Conservation (phyloP, 768 basidiomycete genomes). For the Boletus speciosus region DNA sequence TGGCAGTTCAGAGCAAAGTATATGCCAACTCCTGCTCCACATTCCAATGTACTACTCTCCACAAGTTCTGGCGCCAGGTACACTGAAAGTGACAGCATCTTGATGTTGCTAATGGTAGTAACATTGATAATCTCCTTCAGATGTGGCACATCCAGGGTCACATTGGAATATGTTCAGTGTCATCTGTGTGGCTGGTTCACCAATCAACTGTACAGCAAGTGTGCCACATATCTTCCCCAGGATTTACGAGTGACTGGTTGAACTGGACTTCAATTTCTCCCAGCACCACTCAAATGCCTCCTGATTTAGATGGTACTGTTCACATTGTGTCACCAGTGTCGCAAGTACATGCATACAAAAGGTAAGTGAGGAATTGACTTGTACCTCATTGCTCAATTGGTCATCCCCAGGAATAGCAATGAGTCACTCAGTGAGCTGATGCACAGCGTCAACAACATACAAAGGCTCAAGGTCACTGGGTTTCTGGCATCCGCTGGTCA, state of each 20-base stretch:
- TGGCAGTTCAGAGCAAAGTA: slow-evolving; percentile 91
- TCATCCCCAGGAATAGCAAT: slow-evolving; percentile 88
- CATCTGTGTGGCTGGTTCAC: slow-evolving; percentile 99
- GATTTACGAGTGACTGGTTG: slow-evolving; percentile 86
- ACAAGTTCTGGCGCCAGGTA: slow-evolving; percentile 77
- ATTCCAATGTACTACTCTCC: slow-evolving; percentile 48
- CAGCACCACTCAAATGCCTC: slow-evolving; percentile 97
- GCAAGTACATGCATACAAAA: slow-evolving; percentile 94
- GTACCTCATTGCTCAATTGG: slow-evolving; percentile 66
- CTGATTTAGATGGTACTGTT: slow-evolving; percentile 80
- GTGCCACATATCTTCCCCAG: slow-evolving; percentile 99
- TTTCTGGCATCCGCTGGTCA: slow-evolving; percentile 65
- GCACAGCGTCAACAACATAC: slow-evolving; percentile 79
- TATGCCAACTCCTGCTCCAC: slow-evolving; percentile 92
- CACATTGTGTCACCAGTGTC: slow-evolving; percentile 80
- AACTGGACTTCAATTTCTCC: slow-evolving; percentile 95
- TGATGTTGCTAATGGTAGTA: slow-evolving; percentile 80
- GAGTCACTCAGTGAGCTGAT: slow-evolving; percentile 72
- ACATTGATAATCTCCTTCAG: slow-evolving; percentile 99
- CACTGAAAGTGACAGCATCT: slow-evolving; percentile 94
- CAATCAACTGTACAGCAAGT: slow-evolving; percentile 95
- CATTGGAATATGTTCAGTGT: slow-evolving; percentile 99
- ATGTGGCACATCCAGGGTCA: slow-evolving; percentile 98
- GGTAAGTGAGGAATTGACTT: slow-evolving; percentile 83
- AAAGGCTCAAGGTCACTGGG: slow-evolving; percentile 88